phyloP scores from a whole-genome alignment of 2,329 filamentous ascomycete species.

The Penicillium griseofulvum region DNA sequence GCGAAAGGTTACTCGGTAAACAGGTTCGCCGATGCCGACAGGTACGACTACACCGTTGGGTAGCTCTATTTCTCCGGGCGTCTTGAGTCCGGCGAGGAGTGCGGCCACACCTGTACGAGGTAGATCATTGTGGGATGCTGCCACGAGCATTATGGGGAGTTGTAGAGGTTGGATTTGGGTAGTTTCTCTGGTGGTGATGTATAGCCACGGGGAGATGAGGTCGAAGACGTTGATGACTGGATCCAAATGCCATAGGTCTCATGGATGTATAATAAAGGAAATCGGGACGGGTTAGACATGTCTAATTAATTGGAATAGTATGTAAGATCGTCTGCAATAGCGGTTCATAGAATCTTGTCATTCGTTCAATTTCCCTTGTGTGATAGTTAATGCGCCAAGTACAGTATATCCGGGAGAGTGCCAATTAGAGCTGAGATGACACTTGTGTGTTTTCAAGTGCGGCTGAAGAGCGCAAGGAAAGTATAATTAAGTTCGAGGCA shows the following conservation, averaged over 20 bases:
- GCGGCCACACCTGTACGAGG: slow-evolving; percentile 8
- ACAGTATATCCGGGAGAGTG: not conserved
- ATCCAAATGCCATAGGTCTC: no score
- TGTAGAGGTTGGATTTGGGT: not conserved
- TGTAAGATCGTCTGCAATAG: not conserved
- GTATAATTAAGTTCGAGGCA: not conserved
- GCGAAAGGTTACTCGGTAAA: slow-evolving; percentile 8
- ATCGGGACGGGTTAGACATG: not conserved
- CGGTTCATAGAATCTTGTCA: not conserved
- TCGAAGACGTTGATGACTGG: not conserved
- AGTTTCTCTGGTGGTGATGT: not conserved
- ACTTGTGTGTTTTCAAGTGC: not conserved
- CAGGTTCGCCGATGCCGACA: slow-evolving; percentile 1
- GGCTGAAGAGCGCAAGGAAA: not conserved
- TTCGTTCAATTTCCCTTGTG: not conserved
- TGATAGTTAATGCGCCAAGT: not conserved
- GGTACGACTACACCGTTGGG: not conserved
- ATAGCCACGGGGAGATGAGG: not conserved
- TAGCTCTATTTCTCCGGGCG: slow-evolving; percentile 6
- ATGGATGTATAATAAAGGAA: no score
- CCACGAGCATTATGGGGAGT: not conserved
- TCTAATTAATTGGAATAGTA: not conserved
- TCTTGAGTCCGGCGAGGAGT: slow-evolving; percentile 4
- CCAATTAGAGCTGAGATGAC: not conserved
- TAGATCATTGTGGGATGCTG: not conserved